Conservation (phyloP, 208 protist species). For the Polymyxa betae region DNA sequence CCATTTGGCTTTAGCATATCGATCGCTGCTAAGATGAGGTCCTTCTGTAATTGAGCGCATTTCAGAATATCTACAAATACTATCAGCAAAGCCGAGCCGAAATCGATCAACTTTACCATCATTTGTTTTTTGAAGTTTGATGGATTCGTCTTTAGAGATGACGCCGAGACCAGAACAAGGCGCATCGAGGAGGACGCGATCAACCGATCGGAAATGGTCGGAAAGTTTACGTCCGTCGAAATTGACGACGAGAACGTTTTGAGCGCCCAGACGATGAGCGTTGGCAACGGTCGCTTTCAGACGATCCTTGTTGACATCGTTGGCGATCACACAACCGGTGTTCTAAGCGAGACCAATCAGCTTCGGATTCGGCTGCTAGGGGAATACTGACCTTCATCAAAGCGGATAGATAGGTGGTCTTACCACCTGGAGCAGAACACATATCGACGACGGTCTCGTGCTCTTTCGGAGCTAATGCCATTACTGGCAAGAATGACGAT, state of each 20-base stretch:
- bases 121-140: conserved; percentile 81
- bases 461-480: conserved; percentile 90
- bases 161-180: conserved; percentile 98
- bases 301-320: conserved; percentile 93
- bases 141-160: conserved; percentile 94
- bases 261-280: conserved; percentile 90
- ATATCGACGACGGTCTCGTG: conserved; percentile 95
- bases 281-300: conserved; percentile 94
- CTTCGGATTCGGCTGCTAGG: not conserved
- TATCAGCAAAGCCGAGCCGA: not conserved
- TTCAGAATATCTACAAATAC: conserved; percentile 82
- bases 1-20: conserved; percentile 88
- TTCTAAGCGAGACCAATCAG: conserved; percentile 72
- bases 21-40: conserved; percentile 95
- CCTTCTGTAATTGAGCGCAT: conserved; percentile 88
- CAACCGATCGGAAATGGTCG: conserved; percentile 72
- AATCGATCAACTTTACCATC: not conserved
- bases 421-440: conserved; percentile 96
- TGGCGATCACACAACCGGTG: conserved; percentile 94
- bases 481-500: conserved; percentile 96
- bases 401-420: conserved; percentile 93
- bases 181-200: conserved; percentile 93
- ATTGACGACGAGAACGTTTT: conserved; percentile 77
- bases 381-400: conserved; percentile 85
- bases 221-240: conserved; percentile 55